These are phyloP conservation scores for Fusarium sp. DNA, from an alignment of 2,329 filamentous ascomycete genomes.

Conservation along the genomic window DNA sequence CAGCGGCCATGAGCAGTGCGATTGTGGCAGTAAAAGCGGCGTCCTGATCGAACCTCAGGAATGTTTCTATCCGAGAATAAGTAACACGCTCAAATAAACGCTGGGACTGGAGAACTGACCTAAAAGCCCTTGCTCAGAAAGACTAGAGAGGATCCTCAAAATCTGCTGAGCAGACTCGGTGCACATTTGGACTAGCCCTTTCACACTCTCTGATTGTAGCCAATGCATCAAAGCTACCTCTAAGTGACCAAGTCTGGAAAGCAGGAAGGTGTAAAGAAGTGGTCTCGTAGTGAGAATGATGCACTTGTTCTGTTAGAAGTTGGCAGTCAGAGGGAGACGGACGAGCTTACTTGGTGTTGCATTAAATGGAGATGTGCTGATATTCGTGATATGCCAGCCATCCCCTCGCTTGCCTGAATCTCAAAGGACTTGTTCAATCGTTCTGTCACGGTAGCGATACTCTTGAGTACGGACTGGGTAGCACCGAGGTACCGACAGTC, in stretches of 20 bases:
- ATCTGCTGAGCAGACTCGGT: conserved; percentile 28
- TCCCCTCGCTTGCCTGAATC: conserved; percentile 21
- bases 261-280: conserved; percentile 32
- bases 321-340: accelerated
- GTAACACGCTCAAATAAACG: accelerated
- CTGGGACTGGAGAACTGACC: background rate
- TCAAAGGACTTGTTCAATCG: conserved; percentile 30
- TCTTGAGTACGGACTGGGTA: conserved; percentile 31
- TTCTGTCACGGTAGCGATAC: conserved; percentile 31
- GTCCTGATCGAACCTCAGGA: conserved; percentile 25
- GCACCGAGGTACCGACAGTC: conserved; percentile 35
- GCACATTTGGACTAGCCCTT: conserved; percentile 14
- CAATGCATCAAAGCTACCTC: conserved; percentile 34
- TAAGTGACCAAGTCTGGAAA: conserved; percentile 30
- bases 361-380: conserved; percentile 33
- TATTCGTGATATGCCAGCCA: conserved; percentile 26
- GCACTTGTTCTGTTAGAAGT: conserved; percentile 12
- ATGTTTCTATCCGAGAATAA: conserved; percentile 6
- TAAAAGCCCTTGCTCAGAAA: conserved; percentile 27
- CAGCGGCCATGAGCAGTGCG: conserved; percentile 51
- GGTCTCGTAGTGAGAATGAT: conserved; percentile 35
- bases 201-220: conserved; percentile 33
- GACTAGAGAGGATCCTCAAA: conserved; percentile 17
- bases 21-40: conserved; percentile 47
- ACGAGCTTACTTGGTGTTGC: conserved; percentile 28